Base-by-base conservation (phyloP, 192 early-diverging fungal species). In the Neocallimastix lanati region DNA sequence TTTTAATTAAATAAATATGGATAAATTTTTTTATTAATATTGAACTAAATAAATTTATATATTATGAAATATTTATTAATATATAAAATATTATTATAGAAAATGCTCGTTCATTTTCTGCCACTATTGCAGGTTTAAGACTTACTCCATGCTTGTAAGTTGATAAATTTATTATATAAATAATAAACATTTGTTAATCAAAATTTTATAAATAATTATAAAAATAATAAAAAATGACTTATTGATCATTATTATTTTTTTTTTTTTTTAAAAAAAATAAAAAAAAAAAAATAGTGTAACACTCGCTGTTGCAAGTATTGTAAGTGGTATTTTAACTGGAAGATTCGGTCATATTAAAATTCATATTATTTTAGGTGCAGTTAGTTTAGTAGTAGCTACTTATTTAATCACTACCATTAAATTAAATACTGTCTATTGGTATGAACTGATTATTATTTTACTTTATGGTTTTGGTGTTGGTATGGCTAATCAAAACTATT, bases 101-200 rank as follows among this genome's bases (percentile, higher is more conserved):
- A 35, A 35, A 12, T 12, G 40, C 40, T 21, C 40, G 40, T 50
- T 14, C 16, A 21, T 50, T 50, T 21, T 4, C 16, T 16, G 40
- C 40, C 21, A 50, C 40, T 50, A 50, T 50, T 3, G 16, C 40
- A 4, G 40, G 40, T 50, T 50, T 50, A 50, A 50, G 82, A 88
- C 88, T 76, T 85, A 85, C 3, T 85, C 86, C 36, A 88, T 87
- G 21, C 83, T 86, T 28, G 82, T 86, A 29, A 86, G 86, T 29
- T n/a, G n/a, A n/a, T n/a, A n/a, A n/a, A n/a, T n/a, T n/a, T n/a
- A n/a, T n/a, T n/a, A n/a, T n/a, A n/a, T n/a, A n/a, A n/a, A n/a
- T n/a, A n/a, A n/a, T n/a, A n/a, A n/a, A n/a, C n/a, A n/a, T n/a
- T n/a, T n/a, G n/a, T n/a, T n/a, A n/a, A n/a, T n/a, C n/a, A n/a